These are phyloP conservation scores for Plasmodium gaboni DNA, from an alignment of 169 alveolate species.

Conservation along the genomic window DNA sequence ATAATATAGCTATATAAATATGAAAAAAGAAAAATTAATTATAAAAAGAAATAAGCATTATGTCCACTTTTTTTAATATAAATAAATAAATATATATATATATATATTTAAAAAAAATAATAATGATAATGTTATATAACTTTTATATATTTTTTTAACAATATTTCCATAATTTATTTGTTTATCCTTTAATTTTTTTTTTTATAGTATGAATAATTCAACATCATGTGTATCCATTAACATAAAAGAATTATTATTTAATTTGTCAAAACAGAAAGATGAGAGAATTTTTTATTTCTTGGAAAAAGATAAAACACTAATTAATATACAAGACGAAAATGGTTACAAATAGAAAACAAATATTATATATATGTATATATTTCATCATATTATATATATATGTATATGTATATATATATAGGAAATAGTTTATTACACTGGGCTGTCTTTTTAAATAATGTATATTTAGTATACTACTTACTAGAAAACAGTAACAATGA, in stretches of 20 bases:
- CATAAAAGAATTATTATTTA: constrained; percentile 14
- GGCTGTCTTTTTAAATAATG: constrained; percentile 56
- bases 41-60: too few species aligned
- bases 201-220: constrained; percentile 12
- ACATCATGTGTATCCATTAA: not conserved
- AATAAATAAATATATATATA: too few species aligned
- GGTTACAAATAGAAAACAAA: constrained; percentile 17
- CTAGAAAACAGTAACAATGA: constrained; percentile 40
- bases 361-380: not conserved
- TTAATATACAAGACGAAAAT: constrained; percentile 45
- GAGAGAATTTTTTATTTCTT: constrained; percentile 23
- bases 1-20: too few species aligned
- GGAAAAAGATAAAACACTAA: constrained; percentile 26
- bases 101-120: too few species aligned
- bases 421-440: constrained; percentile 68
- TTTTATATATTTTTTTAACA: too few species aligned
- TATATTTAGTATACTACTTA: constrained; percentile 40
- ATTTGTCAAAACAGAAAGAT: constrained; percentile 26
- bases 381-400: not conserved
- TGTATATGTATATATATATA: not conserved
- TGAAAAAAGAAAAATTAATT: too few species aligned
- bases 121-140: too few species aligned
- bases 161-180: constrained; percentile 1
- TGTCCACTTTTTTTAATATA: too few species aligned
- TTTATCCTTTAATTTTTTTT: not conserved